These are phyloP conservation scores for Aspergillus bridgeri DNA, from an alignment of 495 filamentous ascomycete genomes.

Conservation along the genomic window DNA sequence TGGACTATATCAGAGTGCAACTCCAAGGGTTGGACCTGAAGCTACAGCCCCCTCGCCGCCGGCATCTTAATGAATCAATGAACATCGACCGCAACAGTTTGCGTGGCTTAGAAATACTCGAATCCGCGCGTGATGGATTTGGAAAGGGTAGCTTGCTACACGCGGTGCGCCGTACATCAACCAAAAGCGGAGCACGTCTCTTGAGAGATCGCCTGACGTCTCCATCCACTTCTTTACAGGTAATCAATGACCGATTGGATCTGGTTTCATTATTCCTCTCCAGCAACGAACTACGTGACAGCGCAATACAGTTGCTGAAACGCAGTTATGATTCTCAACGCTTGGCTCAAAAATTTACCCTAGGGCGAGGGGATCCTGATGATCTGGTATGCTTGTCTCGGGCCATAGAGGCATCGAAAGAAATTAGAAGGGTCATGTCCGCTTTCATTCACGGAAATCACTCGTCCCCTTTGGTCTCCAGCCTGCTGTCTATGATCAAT, in stretches of 20 bases:
- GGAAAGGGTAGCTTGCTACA: slow-evolving; percentile 84
- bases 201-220: slow-evolving; percentile 78
- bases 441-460: slow-evolving; percentile 1
- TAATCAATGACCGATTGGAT: slow-evolving; percentile 78
- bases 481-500: slow-evolving; percentile 51
- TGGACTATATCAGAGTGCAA: slow-evolving; percentile 78
- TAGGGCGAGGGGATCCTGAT: slow-evolving; percentile 91
- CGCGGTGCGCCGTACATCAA: slow-evolving; percentile 81
- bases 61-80: slow-evolving; percentile 74
- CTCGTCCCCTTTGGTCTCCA: slow-evolving; percentile 14
- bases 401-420: slow-evolving; percentile 74
- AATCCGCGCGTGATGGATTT: slow-evolving; percentile 70
- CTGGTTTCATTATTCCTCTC: slow-evolving; percentile 72
- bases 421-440: slow-evolving; percentile 54
- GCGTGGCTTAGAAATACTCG: slow-evolving; percentile 81
- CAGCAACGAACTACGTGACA: slow-evolving; percentile 60
- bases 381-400: slow-evolving; percentile 79
- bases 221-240: slow-evolving; percentile 76
- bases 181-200: slow-evolving; percentile 82
- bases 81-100: slow-evolving; percentile 87
- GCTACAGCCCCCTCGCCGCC: slow-evolving; percentile 75
- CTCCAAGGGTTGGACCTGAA: slow-evolving; percentile 78
- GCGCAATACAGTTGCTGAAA: slow-evolving; percentile 63
- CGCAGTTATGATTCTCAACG: slow-evolving; percentile 82
- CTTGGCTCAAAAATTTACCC: slow-evolving; percentile 86